Percentiles rank a stretch among this genome's conserved stretches.
These are phyloP conservation scores for Clitopilus passeckerianus DNA, from an alignment of 768 basidiomycete genomes.

Conservation along the genomic window DNA sequence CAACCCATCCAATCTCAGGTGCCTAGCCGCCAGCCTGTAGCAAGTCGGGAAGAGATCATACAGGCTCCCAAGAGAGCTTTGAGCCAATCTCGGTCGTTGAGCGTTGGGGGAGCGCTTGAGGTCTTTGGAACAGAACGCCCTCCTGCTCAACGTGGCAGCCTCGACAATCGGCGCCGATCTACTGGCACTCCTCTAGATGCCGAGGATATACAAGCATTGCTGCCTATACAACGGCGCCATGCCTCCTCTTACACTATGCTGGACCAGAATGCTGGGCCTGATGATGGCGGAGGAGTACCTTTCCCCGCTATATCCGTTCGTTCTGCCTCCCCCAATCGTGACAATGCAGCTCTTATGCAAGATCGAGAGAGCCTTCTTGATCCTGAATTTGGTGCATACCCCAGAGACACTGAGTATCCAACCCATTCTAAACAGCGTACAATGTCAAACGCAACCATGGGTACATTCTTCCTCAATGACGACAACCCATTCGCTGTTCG, in stretches of 20 bases:
- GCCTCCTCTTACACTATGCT: conserved; percentile 46
- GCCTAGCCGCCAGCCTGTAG: conserved; percentile 36
- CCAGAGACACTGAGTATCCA: conserved; percentile 21
- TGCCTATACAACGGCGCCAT: conserved; percentile 42
- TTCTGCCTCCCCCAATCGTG: conserved; percentile 35
- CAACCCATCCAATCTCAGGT: conserved; percentile 33
- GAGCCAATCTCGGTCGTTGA: conserved; percentile 55
- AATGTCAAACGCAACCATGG: conserved; percentile 42
- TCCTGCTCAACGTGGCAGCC: conserved; percentile 23
- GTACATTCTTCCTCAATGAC: conserved; percentile 33
- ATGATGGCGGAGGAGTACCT: conserved; percentile 39
- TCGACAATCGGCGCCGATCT: conserved; percentile 45
- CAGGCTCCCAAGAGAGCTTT: conserved; percentile 29
- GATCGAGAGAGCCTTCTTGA: neutral
- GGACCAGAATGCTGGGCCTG: conserved; percentile 14
- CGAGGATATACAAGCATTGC: conserved; percentile 35
- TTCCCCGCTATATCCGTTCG: conserved; percentile 58
- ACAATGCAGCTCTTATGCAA: neutral
- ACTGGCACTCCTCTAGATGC: conserved; percentile 55
- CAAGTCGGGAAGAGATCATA: conserved; percentile 30
- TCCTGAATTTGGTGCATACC: neutral
- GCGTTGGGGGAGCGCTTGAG: conserved; percentile 56
- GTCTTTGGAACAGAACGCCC: conserved; percentile 25
- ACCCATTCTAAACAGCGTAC: conserved; percentile 22
- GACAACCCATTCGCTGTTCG: conserved; percentile 69